Evolutionary conservation across 805 yeast species (phyloP).

Genomic region (Pichia thaimueangensis): DNA sequence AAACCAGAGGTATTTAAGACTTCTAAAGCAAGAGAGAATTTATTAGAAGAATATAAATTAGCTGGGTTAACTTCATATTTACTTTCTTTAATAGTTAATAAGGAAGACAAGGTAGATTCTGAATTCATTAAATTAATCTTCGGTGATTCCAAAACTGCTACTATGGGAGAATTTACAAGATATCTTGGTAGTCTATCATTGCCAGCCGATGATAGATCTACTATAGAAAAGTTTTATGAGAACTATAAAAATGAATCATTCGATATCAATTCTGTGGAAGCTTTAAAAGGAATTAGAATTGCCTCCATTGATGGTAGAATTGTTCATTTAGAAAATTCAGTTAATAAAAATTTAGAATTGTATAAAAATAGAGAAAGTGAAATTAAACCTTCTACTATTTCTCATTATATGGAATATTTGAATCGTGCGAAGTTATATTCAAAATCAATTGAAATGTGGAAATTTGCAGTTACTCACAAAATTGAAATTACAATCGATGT

Average conservation of each 20-base stretch:
- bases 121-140: slow-evolving; percentile 20
- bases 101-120: slow-evolving; percentile 14
- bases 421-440: slow-evolving; percentile 10
- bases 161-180: background rate
- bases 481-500: slow-evolving; percentile 30
- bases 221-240: slow-evolving; percentile 8
- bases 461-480: slow-evolving; percentile 23
- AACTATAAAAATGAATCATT: slow-evolving; percentile 4
- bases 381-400: slow-evolving; percentile 12
- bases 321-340: slow-evolving; percentile 9
- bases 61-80: slow-evolving; percentile 17
- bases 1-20: slow-evolving; percentile 15
- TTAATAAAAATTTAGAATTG: slow-evolving; percentile 5
- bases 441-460: slow-evolving; percentile 13
- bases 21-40: background rate
- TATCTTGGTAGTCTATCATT: slow-evolving; percentile 1
- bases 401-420: slow-evolving; percentile 14
- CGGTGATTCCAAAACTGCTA: background rate
- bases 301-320: slow-evolving; percentile 9
- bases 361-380: slow-evolving; percentile 6
- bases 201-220: slow-evolving; percentile 6
- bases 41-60: slow-evolving; percentile 9
- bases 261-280: slow-evolving; percentile 31
- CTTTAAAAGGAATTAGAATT: slow-evolving; percentile 6
- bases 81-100: slow-evolving; percentile 16